A percentile compares a stretch with the other conserved stretches of the same genome.
phyloP scores from a whole-genome alignment of 371 early-diverging fungal species.

The Rhizopus stolonifer region DNA sequence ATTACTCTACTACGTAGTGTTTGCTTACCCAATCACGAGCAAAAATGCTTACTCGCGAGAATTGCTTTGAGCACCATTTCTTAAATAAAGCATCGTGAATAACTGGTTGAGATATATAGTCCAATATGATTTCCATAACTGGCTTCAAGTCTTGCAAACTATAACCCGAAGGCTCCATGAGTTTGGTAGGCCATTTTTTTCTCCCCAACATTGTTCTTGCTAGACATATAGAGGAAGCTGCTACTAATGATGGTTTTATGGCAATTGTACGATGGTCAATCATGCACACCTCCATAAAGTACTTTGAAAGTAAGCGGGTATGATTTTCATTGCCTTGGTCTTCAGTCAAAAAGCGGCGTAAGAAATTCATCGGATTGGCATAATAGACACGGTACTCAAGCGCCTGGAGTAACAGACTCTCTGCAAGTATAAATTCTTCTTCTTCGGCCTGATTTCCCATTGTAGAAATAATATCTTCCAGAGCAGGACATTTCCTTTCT shows the following conservation, averaged over 20 bases:
- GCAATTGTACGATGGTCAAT: constrained; percentile 83
- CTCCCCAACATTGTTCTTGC: constrained; percentile 85
- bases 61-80: constrained; percentile 78
- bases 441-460: constrained; percentile 75
- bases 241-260: constrained; percentile 76
- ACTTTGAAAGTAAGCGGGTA: constrained; percentile 92
- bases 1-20: constrained; percentile 26
- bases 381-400: constrained; percentile 83
- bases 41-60: constrained; percentile 77
- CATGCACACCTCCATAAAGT: constrained; percentile 93
- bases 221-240: constrained; percentile 86
- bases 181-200: constrained; percentile 73
- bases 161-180: constrained; percentile 78
- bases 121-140: constrained; percentile 64
- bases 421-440: constrained; percentile 85
- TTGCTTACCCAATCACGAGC: constrained; percentile 59
- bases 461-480: constrained; percentile 81
- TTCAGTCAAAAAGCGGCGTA: constrained; percentile 87
- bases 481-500: constrained; percentile 84
- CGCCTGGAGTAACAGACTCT: constrained; percentile 82
- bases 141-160: constrained; percentile 62
- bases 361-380: constrained; percentile 88
- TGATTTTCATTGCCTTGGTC: constrained; percentile 82
- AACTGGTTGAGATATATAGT: constrained; percentile 56
- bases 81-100: constrained; percentile 69